Conservation (phyloP, 257 asterid species). For the Plantago major region DNA sequence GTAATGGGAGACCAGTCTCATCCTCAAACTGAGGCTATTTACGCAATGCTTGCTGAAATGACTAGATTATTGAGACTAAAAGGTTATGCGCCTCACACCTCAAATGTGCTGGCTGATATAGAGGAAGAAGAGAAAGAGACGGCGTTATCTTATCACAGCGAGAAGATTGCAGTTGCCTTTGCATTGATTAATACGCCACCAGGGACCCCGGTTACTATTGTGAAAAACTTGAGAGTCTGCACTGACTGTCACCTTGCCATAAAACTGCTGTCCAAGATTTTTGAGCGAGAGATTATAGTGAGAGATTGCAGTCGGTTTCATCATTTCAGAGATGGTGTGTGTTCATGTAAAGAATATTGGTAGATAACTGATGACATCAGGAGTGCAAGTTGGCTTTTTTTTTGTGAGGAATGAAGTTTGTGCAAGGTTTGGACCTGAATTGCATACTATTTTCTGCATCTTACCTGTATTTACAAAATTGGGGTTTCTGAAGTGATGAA, state of each 20-base stretch:
- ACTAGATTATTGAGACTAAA: slow-evolving; percentile 53
- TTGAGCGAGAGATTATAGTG: slow-evolving; percentile 59
- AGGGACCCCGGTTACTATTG: slow-evolving; percentile 54
- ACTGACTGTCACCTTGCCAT: slow-evolving; percentile 79
- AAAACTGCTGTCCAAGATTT: slow-evolving; percentile 56
- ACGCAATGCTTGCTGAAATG: slow-evolving; percentile 74
- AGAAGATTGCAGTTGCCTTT: slow-evolving; percentile 78
- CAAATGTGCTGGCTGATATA: slow-evolving; percentile 69
- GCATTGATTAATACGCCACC: slow-evolving; percentile 58
- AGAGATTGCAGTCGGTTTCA: slow-evolving; percentile 87
- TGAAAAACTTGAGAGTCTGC: slow-evolving; percentile 78
- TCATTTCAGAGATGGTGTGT: slow-evolving; percentile 64
- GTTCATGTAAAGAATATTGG: slow-evolving; percentile 91
- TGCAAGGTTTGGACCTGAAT: too few relatives aligned
- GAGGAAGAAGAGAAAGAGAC: slow-evolving; percentile 92
- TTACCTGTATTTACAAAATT: background rate
- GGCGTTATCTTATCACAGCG: slow-evolving; percentile 73
- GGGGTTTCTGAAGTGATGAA: slow-evolving; percentile 7
- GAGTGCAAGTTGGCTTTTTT: too few relatives aligned
- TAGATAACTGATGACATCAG: slow-evolving; percentile 13
- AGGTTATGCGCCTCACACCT: slow-evolving; percentile 71
- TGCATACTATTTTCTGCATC: background rate
- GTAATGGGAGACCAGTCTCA: slow-evolving; percentile 74
- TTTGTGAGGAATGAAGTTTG: too few relatives aligned
- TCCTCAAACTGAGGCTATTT: slow-evolving; percentile 51